phyloP scores from a whole-genome alignment of 768 basidiomycete genomes.

The Coprinopsis cinerea region DNA sequence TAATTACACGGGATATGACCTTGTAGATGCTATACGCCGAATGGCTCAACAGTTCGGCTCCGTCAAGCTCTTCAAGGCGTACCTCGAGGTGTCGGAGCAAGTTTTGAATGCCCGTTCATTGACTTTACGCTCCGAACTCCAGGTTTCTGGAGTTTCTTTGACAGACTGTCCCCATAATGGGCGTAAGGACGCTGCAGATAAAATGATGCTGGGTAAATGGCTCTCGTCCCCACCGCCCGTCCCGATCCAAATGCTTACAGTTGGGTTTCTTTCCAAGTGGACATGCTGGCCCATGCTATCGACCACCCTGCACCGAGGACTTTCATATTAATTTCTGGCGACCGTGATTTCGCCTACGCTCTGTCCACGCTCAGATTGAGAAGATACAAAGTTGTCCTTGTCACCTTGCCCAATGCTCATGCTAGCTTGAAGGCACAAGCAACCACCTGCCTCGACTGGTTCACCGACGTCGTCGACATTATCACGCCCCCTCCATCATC shows the following conservation, averaged over 20 bases:
- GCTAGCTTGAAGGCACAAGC: constrained; percentile 51
- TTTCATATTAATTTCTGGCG: constrained; percentile 58
- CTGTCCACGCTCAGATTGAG: constrained; percentile 51
- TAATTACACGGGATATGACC: constrained; percentile 32
- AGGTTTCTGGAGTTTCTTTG: constrained; percentile 41
- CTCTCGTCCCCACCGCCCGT: background rate
- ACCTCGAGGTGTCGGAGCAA: constrained; percentile 37
- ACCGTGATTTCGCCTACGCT: constrained; percentile 61
- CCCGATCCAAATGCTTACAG: constrained; percentile 1
- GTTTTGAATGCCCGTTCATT: constrained; percentile 17
- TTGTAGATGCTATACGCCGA: constrained; percentile 37
- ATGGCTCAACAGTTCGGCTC: constrained; percentile 43
- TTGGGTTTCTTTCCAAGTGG: constrained; percentile 14
- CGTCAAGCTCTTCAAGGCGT: constrained; percentile 47
- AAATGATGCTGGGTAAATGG: constrained; percentile 43
- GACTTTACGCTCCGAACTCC: constrained; percentile 36
- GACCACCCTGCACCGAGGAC: constrained; percentile 46
- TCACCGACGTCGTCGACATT: constrained; percentile 11
- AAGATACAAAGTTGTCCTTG: constrained; percentile 44
- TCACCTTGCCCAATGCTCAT: constrained; percentile 36
- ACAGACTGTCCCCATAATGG: constrained; percentile 33
- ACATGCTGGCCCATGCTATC: constrained; percentile 29
- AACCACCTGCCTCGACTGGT: constrained; percentile 43
- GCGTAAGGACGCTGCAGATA: constrained; percentile 37
- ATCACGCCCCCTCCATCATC: background rate